Conservation (phyloP, 2,329 filamentous ascomycete species). For the Phaeoacremonium minimum region DNA sequence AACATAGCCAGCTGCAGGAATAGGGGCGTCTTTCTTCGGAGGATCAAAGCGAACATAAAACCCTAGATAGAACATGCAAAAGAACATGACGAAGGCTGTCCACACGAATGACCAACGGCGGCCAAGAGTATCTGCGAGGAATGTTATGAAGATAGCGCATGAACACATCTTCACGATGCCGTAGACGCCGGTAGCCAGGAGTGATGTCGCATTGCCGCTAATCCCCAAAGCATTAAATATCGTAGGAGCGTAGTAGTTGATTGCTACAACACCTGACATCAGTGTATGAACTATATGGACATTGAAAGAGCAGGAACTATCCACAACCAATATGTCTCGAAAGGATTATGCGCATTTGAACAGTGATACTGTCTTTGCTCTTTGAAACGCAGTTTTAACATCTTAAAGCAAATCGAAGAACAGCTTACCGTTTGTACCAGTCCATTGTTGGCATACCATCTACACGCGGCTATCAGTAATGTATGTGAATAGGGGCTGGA, state of each 20-base stretch:
- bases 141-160: slow-evolving; percentile 54
- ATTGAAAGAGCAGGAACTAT: too few species aligned
- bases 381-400: too few species aligned
- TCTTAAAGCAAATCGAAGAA: too few species aligned
- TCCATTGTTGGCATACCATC: too few species aligned
- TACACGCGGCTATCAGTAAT: too few species aligned
- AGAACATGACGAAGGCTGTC: slow-evolving; percentile 32
- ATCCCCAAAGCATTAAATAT: slow-evolving; percentile 28
- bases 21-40: slow-evolving; percentile 26
- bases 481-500: too few species aligned
- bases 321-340: too few species aligned
- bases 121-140: slow-evolving; percentile 57
- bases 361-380: too few species aligned
- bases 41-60: slow-evolving; percentile 51
- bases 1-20: slow-evolving; percentile 44
- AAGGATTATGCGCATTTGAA: too few species aligned
- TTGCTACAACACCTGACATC: too few species aligned
- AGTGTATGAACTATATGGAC: too few species aligned
- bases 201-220: slow-evolving; percentile 41
- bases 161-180: slow-evolving; percentile 58
- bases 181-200: slow-evolving; percentile 61
- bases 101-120: slow-evolving; percentile 51
- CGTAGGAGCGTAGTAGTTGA: slow-evolving; percentile 26
- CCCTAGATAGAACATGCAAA: slow-evolving; percentile 56
- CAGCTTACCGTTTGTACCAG: too few species aligned